Percentiles rank a stretch among this genome's conserved stretches.
Evolutionary conservation across 495 filamentous ascomycete species (phyloP).

Genomic region (Hypomontagnella submonticulosa): DNA sequence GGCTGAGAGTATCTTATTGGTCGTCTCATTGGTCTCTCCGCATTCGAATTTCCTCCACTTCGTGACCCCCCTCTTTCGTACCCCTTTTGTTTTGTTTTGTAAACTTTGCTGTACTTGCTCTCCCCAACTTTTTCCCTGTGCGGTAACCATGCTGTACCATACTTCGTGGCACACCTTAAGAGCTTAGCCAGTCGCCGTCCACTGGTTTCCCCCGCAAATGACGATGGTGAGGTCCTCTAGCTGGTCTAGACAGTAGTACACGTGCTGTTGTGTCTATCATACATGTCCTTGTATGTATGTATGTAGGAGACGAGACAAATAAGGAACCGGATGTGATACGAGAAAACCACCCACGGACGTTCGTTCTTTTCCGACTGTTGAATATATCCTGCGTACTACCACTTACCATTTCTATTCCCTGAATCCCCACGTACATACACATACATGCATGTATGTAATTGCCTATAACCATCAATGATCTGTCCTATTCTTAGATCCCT

Average conservation of each 20-base stretch:
- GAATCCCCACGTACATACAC: neutral
- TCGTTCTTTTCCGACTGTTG: neutral
- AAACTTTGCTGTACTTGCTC: conserved; percentile 4
- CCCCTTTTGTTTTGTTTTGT: no score
- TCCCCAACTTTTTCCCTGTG: conserved; percentile 37
- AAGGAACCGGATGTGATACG: conserved; percentile 21
- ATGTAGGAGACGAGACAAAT: neutral
- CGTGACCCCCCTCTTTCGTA: neutral
- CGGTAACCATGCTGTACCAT: neutral
- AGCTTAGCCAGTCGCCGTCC: conserved; percentile 15
- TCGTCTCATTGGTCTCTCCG: conserved; percentile 42
- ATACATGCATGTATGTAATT: no score
- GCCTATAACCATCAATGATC: no score
- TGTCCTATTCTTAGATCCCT: no score
- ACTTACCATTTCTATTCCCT: neutral
- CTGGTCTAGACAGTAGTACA: conserved; percentile 2
- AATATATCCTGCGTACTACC: neutral
- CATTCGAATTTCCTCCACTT: conserved; percentile 26
- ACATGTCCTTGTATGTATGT: no score
- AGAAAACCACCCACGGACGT: conserved; percentile 1
- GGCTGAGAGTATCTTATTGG: neutral
- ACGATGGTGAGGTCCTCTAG: conserved; percentile 5
- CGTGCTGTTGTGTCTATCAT: neutral
- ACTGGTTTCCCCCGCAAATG: conserved; percentile 38
- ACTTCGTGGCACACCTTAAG: neutral